These are phyloP conservation scores for Paecilomyces niveus DNA, from an alignment of 2,329 filamentous ascomycete species.

Conservation along the genomic window DNA sequence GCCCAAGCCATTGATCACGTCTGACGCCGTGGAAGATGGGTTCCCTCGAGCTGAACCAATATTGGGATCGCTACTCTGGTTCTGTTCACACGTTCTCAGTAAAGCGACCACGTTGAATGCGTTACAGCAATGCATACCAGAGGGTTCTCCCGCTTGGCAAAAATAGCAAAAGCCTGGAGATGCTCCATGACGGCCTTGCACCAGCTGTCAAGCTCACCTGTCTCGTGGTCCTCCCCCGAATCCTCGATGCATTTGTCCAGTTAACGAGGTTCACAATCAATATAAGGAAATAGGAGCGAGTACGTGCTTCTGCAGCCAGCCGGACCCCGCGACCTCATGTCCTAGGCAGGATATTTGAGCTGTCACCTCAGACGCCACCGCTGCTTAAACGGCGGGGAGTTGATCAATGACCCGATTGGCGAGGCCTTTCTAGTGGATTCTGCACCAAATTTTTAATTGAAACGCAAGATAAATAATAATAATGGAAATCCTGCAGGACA, in stretches of 20 bases:
- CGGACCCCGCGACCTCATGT: neutral
- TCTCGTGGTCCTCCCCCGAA: neutral
- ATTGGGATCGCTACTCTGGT: constrained; percentile 34
- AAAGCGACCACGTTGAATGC: neutral
- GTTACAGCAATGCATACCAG: neutral
- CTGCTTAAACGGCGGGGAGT: neutral
- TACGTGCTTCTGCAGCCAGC: neutral
- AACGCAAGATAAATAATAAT: neutral
- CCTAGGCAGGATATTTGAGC: neutral
- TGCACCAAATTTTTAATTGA: neutral
- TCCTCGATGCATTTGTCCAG: neutral
- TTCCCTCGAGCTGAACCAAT: constrained; percentile 34
- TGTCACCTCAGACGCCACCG: neutral
- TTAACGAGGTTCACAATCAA: neutral
- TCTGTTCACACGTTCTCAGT: constrained; percentile 13
- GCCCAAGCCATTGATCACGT: constrained; percentile 22
- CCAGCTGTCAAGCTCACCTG: neutral
- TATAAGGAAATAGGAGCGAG: neutral
- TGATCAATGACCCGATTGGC: neutral
- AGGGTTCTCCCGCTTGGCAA: neutral
- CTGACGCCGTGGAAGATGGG: constrained; percentile 26
- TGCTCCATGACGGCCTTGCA: neutral
- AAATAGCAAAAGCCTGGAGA: neutral
- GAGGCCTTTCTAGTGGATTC: neutral
- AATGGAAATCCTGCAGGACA: neutral